Evolutionary conservation across 208 protist genomes (phyloP).

Genomic region (Crithidia sp.): DNA sequence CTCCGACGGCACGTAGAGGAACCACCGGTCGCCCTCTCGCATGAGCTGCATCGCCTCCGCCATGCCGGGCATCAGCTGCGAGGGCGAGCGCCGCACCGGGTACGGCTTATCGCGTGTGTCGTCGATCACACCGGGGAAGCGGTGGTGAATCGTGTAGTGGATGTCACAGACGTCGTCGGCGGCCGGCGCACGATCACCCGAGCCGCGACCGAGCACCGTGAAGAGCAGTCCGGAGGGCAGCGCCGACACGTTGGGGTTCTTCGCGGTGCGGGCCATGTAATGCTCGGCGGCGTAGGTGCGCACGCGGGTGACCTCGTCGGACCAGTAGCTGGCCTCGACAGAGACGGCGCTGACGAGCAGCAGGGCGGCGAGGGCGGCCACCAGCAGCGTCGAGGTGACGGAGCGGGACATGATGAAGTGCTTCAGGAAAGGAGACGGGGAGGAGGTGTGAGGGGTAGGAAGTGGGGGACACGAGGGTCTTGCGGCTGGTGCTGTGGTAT

Average conservation of each 20-base stretch:
- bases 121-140: conserved; percentile 59
- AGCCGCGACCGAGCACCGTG: conserved; percentile 51
- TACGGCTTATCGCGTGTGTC: conserved; percentile 50
- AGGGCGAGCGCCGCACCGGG: conserved; percentile 63
- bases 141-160: conserved; percentile 70
- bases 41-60: conserved; percentile 86
- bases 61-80: conserved; percentile 62
- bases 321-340: conserved; percentile 40
- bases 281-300: conserved; percentile 41
- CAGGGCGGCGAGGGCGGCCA: conserved; percentile 13
- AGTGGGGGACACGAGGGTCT: too few species aligned
- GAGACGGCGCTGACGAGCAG: conserved; percentile 16
- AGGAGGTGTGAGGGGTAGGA: too few species aligned
- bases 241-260: conserved; percentile 47
- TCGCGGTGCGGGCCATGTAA: conserved; percentile 52
- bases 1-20: conserved; percentile 69
- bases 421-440: background rate
- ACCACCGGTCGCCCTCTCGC: conserved; percentile 84
- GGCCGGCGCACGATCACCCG: conserved; percentile 52
- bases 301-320: conserved; percentile 54
- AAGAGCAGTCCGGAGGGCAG: conserved; percentile 82
- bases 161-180: conserved; percentile 64
- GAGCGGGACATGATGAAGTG: conserved; percentile 4
- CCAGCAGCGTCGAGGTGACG: background rate
- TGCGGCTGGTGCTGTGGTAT: too few species aligned